Evolutionary conservation across 1,284 basidiomycete species (phyloP), one percentile per base, ranked within the genome.

Genomic region (Gymnopus androsaceus): DNA sequence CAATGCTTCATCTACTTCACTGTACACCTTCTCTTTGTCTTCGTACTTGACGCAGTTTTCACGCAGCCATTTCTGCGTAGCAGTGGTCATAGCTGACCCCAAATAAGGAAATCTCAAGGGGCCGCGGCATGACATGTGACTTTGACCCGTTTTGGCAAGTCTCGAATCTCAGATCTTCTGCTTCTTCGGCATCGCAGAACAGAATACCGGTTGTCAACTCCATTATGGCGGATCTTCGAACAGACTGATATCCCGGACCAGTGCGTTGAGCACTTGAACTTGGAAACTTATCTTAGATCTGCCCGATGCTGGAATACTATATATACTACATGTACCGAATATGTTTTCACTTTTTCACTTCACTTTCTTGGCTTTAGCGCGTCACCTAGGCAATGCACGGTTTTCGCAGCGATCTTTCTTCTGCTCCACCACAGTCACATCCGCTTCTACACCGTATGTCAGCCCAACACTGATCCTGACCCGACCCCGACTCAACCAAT

Each of bases 401-500:
- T n/a, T n/a, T n/a, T n/a, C n/a, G n/a, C n/a, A n/a, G n/a, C 67
- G 61, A 68, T 33, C 33, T 61, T 60, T 67, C n/a, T n/a, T n/a
- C n/a, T n/a, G n/a, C n/a, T n/a, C n/a, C n/a, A n/a, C n/a, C n/a
- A n/a, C n/a, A n/a, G n/a, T n/a, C n/a, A n/a, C n/a, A n/a, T n/a
- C n/a, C n/a, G n/a, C n/a, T n/a, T n/a, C n/a, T n/a, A n/a, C n/a
- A n/a, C n/a, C n/a, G n/a, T n/a, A n/a, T n/a, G n/a, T n/a, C n/a
- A n/a, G n/a, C n/a, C n/a, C n/a, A n/a, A n/a, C n/a, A n/a, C n/a
- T n/a, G n/a, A n/a, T n/a, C n/a, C n/a, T n/a, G n/a, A n/a, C n/a
- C n/a, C n/a, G n/a, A n/a, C n/a, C n/a, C n/a, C n/a, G n/a, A n/a
- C 65, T 61, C 62, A 1, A 72, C 76, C 38, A 56, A 64, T 1